Evolutionary conservation across 1,284 basidiomycete species (phyloP).

Genomic region (Apiotrichum porosum): DNA sequence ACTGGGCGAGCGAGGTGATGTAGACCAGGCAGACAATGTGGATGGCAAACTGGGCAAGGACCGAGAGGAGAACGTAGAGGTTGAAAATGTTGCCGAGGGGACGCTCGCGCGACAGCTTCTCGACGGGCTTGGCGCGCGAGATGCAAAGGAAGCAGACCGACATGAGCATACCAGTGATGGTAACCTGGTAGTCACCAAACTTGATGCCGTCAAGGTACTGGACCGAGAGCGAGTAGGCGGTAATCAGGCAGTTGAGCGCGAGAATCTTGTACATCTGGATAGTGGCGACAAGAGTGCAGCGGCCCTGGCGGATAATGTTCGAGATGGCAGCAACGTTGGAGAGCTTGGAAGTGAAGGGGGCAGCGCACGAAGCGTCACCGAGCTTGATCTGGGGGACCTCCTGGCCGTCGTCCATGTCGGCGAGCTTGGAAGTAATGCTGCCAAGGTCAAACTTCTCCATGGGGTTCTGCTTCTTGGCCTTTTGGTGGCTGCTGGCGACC

Average conservation of each 20-base stretch:
- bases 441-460: conserved; percentile 90
- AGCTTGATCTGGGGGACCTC: conserved; percentile 95
- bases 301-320: conserved; percentile 92
- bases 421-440: conserved; percentile 80
- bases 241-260: conserved; percentile 91
- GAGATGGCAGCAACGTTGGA: conserved; percentile 88
- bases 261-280: conserved; percentile 99
- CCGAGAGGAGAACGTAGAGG: conserved; percentile 83
- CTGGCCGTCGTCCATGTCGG: conserved; percentile 81
- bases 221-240: conserved; percentile 89
- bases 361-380: conserved; percentile 91
- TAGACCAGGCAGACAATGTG: conserved; percentile 85
- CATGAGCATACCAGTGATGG: conserved; percentile 91
- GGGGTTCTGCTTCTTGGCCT: conserved; percentile 71
- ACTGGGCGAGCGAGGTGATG: conserved; percentile 76
- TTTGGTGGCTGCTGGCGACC: conserved; percentile 61
- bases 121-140: conserved; percentile 92
- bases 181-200: conserved; percentile 93
- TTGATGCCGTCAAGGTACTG: conserved; percentile 97
- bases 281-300: conserved; percentile 92
- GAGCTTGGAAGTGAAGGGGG: conserved; percentile 92
- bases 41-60: conserved; percentile 83
- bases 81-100: conserved; percentile 94
- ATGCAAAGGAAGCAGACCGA: conserved; percentile 95
- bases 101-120: conserved; percentile 82